phyloP scores from a whole-genome alignment of 148 eudicot species.

The Persicaria tinctoria region DNA sequence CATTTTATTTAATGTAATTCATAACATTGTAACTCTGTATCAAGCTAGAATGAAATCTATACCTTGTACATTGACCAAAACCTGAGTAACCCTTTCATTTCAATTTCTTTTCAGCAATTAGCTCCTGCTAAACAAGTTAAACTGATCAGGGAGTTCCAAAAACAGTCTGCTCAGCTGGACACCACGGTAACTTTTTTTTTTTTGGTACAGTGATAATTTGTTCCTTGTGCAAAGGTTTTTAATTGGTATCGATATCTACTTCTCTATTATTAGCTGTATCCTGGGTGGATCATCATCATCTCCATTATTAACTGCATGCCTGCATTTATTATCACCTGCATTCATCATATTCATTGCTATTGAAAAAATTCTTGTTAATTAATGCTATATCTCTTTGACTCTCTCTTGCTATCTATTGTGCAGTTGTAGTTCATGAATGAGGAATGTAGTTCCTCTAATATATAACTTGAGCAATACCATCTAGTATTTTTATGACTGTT shows the following conservation, averaged over 20 bases:
- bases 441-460: background rate
- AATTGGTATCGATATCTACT: background rate
- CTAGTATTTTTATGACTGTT: background rate
- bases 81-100: background rate
- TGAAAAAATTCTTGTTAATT: background rate
- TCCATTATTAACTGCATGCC: background rate
- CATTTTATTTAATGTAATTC: background rate
- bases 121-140: conserved; percentile 62
- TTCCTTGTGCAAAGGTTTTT: background rate
- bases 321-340: background rate
- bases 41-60: background rate
- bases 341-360: background rate
- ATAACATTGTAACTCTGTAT: background rate
- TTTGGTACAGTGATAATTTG: background rate
- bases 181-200: conserved; percentile 37
- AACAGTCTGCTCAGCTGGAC: conserved; percentile 60
- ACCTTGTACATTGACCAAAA: background rate
- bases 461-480: background rate
- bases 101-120: conserved; percentile 45
- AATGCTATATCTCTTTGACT: background rate
- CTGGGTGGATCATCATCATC: background rate
- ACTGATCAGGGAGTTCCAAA: conserved; percentile 54
- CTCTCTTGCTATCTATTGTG: background rate
- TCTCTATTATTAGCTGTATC: too few relatives aligned
- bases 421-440: background rate